Conservation (phyloP, 352 stramenopile genomes). For the Phytophthora rubi region DNA sequence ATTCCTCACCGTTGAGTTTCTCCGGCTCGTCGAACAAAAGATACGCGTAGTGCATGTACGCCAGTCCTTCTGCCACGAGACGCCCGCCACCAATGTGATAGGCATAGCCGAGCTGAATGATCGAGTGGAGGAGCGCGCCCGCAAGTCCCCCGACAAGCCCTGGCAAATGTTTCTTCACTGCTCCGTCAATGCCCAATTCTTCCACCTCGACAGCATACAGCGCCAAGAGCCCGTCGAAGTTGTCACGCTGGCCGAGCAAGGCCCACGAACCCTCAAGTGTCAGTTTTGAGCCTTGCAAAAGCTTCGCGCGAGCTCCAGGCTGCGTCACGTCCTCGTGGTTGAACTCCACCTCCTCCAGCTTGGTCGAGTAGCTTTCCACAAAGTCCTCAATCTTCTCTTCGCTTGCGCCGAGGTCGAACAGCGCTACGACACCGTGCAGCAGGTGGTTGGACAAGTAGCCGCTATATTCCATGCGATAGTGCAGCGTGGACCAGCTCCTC, state of each 20-base stretch:
- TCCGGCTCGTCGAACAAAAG: slow-evolving; percentile 44
- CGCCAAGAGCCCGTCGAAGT: slow-evolving; percentile 39
- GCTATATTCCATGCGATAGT: slow-evolving; percentile 44
- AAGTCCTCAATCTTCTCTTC: slow-evolving; percentile 42
- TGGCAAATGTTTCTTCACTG: slow-evolving; percentile 45
- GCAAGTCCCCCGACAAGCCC: slow-evolving; percentile 43
- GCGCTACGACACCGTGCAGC: slow-evolving; percentile 45
- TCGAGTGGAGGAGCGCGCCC: slow-evolving; percentile 45
- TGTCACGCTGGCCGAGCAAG: slow-evolving; percentile 39
- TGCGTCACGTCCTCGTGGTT: slow-evolving; percentile 25
- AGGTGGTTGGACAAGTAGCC: slow-evolving; percentile 47
- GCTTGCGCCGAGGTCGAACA: slow-evolving; percentile 37
- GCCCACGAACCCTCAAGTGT: slow-evolving; percentile 27
- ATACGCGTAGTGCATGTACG: slow-evolving; percentile 48
- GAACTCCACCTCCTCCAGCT: slow-evolving; percentile 29
- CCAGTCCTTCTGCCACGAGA: slow-evolving; percentile 45
- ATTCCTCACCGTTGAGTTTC: slow-evolving; percentile 16
- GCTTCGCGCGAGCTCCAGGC: slow-evolving; percentile 10
- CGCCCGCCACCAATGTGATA: slow-evolving; percentile 43
- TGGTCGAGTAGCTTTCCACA: slow-evolving; percentile 33
- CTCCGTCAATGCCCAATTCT: slow-evolving; percentile 32
- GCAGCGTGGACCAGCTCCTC: slow-evolving; percentile 34
- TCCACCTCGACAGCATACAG: slow-evolving; percentile 41
- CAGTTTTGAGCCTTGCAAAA: slow-evolving; percentile 25
- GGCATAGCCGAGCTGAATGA: slow-evolving; percentile 52